These are phyloP conservation scores for Chytridium lagenaria DNA, from an alignment of 371 early-diverging fungal species.

Conservation along the genomic window DNA sequence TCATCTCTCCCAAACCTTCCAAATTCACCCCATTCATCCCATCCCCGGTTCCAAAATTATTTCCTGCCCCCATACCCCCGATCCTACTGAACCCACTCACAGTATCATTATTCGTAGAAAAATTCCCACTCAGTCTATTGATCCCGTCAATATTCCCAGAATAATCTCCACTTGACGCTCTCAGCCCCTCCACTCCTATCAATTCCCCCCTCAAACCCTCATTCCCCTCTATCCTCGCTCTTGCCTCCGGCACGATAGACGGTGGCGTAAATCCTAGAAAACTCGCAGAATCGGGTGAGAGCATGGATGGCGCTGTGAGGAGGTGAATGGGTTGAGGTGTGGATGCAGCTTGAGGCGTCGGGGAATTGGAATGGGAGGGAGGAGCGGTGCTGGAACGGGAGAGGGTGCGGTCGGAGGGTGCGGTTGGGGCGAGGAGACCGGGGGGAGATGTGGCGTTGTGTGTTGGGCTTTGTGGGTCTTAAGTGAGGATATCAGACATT, in stretches of 20 bases:
- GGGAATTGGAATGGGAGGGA: neutral
- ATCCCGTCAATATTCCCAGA: neutral
- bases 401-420: neutral
- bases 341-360: neutral
- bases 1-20: too few relatives aligned
- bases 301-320: neutral
- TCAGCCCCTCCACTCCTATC: neutral
- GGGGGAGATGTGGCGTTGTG: neutral
- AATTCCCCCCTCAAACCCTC: too few relatives aligned
- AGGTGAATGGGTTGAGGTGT: neutral
- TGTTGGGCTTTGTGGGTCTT: too few relatives aligned
- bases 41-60: too few relatives aligned
- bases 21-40: too few relatives aligned
- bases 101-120: too few relatives aligned
- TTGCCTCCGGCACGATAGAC: neutral
- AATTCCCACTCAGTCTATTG: too few relatives aligned
- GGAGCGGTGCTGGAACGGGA: neutral
- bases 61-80: too few relatives aligned
- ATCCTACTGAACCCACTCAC: too few relatives aligned
- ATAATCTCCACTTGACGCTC: neutral
- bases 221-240: too few relatives aligned
- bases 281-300: conserved; percentile 26
- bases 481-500: too few relatives aligned
- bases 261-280: neutral
- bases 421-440: neutral